phyloP scores from a whole-genome alignment of 352 stramenopile species.

The Phytophthora megakarya region DNA sequence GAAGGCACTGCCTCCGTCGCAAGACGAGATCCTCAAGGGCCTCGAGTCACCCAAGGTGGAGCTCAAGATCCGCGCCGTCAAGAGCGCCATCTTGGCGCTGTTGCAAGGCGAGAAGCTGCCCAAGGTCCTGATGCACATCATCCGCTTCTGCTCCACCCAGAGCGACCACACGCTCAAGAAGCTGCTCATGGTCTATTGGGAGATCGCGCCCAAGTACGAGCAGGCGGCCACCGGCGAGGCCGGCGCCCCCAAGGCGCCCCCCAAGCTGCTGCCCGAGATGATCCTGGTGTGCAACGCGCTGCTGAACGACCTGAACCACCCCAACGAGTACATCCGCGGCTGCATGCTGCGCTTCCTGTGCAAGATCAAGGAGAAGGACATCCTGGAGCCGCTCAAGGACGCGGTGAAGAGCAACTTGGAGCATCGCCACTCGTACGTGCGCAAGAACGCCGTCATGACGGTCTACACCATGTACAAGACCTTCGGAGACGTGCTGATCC shows the following conservation, averaged over 20 bases:
- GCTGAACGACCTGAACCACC: constrained; percentile 99
- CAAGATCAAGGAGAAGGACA: constrained; percentile 99
- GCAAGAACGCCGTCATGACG: constrained; percentile 98
- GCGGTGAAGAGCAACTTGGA: constrained; percentile 97
- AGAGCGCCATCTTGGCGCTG: constrained; percentile 97
- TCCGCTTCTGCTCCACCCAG: constrained; percentile 99
- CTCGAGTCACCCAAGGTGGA: constrained; percentile 95
- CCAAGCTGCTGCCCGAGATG: constrained; percentile 99
- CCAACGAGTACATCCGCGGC: constrained; percentile 99
- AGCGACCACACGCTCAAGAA: constrained; percentile 99
- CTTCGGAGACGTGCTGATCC: constrained; percentile 94
- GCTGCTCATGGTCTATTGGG: constrained; percentile 99
- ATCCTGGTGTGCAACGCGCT: constrained; percentile 99
- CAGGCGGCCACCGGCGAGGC: constrained; percentile 47
- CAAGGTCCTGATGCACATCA: constrained; percentile 99
- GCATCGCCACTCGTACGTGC: constrained; percentile 98
- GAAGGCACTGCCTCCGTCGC: constrained; percentile 70
- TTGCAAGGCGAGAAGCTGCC: constrained; percentile 98
- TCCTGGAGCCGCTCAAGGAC: constrained; percentile 88
- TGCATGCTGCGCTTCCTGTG: constrained; percentile 99
- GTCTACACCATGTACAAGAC: constrained; percentile 98
- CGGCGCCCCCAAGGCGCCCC: constrained; percentile 41
- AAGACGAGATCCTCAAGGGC: constrained; percentile 98
- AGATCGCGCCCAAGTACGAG: constrained; percentile 98
- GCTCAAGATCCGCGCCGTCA: constrained; percentile 98